These are phyloP conservation scores for Nissolia schottii DNA, from an alignment of 306 rosid species.

Conservation along the genomic window DNA sequence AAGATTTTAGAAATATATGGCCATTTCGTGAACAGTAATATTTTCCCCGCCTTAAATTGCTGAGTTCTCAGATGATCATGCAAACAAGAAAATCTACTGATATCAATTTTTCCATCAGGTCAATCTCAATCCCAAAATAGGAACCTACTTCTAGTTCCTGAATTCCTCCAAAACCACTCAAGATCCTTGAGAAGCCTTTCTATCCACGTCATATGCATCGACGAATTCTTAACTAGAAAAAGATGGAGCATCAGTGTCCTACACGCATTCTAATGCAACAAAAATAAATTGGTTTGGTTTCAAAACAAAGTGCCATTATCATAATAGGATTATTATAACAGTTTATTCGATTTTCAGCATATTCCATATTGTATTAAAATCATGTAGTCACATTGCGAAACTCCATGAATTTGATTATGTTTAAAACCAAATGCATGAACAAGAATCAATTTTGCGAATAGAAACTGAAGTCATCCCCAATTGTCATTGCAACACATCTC, in stretches of 20 bases:
- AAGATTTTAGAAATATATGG: too few species aligned
- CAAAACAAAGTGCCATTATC: neutral
- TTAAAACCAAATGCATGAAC: neutral
- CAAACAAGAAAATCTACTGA: neutral
- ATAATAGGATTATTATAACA: neutral
- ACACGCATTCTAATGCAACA: neutral
- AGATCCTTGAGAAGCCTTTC: neutral
- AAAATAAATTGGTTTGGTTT: neutral
- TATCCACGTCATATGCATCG: neutral
- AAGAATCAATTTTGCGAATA: neutral
- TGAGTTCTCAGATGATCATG: neutral
- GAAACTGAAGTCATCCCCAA: neutral
- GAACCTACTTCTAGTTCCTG: neutral
- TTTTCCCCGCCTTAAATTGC: neutral
- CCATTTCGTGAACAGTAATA: neutral
- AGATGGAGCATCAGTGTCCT: neutral
- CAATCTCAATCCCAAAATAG: neutral
- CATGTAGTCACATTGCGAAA: neutral
- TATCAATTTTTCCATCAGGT: neutral
- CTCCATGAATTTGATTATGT: neutral
- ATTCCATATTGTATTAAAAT: neutral
- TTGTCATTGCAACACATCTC: neutral
- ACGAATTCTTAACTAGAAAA: neutral
- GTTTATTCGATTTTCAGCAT: neutral
- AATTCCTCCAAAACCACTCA: neutral